Evolutionary conservation across 441 rosid genomes (phyloP).

Genomic region (Eugenia klotzschiana): DNA sequence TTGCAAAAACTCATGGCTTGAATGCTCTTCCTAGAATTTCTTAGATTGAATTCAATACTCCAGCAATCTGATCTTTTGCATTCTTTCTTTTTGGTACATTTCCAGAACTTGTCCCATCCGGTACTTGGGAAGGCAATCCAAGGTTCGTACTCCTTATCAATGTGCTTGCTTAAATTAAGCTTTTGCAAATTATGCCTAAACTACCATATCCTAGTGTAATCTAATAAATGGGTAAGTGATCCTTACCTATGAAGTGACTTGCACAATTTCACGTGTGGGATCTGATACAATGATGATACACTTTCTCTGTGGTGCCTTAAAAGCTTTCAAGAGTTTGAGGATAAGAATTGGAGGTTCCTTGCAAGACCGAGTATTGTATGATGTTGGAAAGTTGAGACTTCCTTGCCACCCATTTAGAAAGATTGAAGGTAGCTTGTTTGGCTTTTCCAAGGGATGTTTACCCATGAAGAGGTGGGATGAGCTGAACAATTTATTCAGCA

Average conservation of each 20-base stretch:
- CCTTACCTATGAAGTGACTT: neutral
- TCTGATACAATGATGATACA: neutral
- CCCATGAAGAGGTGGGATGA: slow-evolving; percentile 89
- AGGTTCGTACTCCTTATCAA: slow-evolving; percentile 29
- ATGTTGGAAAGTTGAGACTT: slow-evolving; percentile 41
- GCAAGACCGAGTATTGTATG: slow-evolving; percentile 83
- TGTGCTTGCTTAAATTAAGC: neutral
- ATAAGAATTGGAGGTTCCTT: slow-evolving; percentile 89
- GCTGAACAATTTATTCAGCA: slow-evolving; percentile 41
- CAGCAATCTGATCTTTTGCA: neutral
- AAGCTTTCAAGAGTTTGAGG: slow-evolving; percentile 74
- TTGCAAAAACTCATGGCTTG: neutral
- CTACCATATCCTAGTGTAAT: neutral
- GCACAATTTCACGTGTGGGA: neutral
- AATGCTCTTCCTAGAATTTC: neutral
- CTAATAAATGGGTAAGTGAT: neutral
- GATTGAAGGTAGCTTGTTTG: slow-evolving; percentile 54
- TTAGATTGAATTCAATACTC: neutral
- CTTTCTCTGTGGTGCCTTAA: slow-evolving; percentile 1
- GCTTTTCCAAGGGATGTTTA: slow-evolving; percentile 89
- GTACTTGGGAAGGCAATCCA: slow-evolving; percentile 58
- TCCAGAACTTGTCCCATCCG: slow-evolving; percentile 74
- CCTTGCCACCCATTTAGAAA: slow-evolving; percentile 68
- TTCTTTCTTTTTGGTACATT: neutral
- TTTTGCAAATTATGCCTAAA: neutral